Conservation (phyloP, 306 rosid genomes). For the Vigna angularis region DNA sequence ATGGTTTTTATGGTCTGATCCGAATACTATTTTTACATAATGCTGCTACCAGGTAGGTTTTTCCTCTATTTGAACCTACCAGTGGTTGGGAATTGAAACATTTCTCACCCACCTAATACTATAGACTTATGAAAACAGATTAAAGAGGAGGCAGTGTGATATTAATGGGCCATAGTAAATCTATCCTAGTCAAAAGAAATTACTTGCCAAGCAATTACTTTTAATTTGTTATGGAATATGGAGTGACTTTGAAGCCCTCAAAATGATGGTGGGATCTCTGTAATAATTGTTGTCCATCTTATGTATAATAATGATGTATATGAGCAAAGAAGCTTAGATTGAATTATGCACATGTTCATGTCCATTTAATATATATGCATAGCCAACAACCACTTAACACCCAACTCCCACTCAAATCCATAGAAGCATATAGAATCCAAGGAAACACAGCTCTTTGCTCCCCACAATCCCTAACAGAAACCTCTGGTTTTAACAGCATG, state of each 20-base stretch:
- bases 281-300: conserved; percentile 46
- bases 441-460: conserved; percentile 62
- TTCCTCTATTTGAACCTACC: conserved; percentile 37
- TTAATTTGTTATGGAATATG: conserved; percentile 53
- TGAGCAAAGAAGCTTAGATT: conserved; percentile 31
- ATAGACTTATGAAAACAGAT: conserved; percentile 27
- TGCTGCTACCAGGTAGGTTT: background rate
- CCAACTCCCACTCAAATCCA: conserved; percentile 50
- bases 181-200: conserved; percentile 64
- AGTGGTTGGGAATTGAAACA: conserved; percentile 58
- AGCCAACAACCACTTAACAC: conserved; percentile 67
- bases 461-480: conserved; percentile 66
- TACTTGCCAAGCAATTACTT: conserved; percentile 55
- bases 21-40: background rate
- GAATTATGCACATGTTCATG: conserved; percentile 24
- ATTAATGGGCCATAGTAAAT: conserved; percentile 79
- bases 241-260: conserved; percentile 57
- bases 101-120: conserved; percentile 39
- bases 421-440: conserved; percentile 81
- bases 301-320: conserved; percentile 44
- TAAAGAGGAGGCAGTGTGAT: conserved; percentile 72
- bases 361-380: conserved; percentile 38
- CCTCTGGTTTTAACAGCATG: conserved; percentile 54
- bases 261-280: conserved; percentile 59
- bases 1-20: conserved; percentile 3